A percentile compares a stretch with the other conserved stretches of the same genome.
Evolutionary conservation across 2,329 filamentous ascomycete species (phyloP).

Genomic region (Ceratocystis colombiana): DNA sequence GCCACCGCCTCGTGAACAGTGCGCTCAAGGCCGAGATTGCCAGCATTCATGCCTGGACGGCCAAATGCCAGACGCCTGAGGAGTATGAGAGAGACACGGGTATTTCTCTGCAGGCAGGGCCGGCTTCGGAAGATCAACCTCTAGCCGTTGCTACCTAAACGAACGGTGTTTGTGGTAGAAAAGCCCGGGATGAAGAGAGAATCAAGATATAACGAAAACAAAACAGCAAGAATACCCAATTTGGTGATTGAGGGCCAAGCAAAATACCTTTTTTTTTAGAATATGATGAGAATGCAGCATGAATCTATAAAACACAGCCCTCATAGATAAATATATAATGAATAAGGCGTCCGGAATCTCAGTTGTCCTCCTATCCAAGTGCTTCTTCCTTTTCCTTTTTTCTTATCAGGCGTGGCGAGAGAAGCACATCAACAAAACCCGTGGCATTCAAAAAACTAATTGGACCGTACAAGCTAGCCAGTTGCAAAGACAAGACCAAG

Average conservation of each 20-base stretch:
- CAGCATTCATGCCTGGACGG: conserved; percentile 87
- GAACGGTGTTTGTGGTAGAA: conserved; percentile 28
- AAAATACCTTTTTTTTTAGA: neutral
- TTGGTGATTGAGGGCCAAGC: neutral
- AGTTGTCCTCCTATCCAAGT: neutral
- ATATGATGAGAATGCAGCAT: neutral
- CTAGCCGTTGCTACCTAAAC: neutral
- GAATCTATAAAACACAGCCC: neutral
- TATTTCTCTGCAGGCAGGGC: conserved; percentile 26
- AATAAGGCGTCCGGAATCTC: neutral
- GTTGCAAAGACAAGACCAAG: neutral
- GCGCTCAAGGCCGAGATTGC: conserved; percentile 80
- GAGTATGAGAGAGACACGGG: conserved; percentile 65
- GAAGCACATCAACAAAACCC: neutral
- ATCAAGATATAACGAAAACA: neutral
- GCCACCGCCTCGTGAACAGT: conserved; percentile 76
- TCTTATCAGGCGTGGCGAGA: neutral
- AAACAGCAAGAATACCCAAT: conserved; percentile 18
- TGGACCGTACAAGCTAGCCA: neutral
- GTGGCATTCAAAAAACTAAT: neutral
- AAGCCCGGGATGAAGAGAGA: too few relatives aligned
- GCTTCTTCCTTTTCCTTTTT: neutral
- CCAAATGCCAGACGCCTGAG: conserved; percentile 83
- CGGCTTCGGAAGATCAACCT: conserved; percentile 35
- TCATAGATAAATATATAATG: conserved; percentile 5